A percentile compares a stretch with the other conserved stretches of the same genome.
Conservation (phyloP, 129 eudicot species). For the Flaveria sonorensis region DNA sequence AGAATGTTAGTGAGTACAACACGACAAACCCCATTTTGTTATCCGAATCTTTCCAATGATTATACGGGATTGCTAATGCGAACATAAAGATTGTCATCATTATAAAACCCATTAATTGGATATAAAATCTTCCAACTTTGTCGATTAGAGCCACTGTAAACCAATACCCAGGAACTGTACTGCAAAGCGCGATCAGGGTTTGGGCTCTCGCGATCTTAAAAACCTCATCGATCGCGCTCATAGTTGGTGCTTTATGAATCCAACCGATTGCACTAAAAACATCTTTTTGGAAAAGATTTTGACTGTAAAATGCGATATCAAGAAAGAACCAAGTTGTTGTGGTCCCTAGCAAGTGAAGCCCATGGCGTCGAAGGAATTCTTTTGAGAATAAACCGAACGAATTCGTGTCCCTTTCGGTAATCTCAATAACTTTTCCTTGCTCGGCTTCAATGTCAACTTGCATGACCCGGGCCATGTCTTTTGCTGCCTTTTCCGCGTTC, state of each 20-base stretch:
- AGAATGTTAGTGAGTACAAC: conserved; percentile 69
- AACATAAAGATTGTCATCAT: conserved; percentile 81
- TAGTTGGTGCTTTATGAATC: conserved; percentile 50
- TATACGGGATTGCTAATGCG: conserved; percentile 57
- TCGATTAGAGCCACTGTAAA: conserved; percentile 71
- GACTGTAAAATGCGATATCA: conserved; percentile 73
- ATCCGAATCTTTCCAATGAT: conserved; percentile 58
- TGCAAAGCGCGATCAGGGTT: conserved; percentile 69
- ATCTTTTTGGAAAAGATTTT: conserved; percentile 71
- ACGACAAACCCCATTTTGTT: conserved; percentile 63
- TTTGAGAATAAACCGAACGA: conserved; percentile 55
- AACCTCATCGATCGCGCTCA: conserved; percentile 69
- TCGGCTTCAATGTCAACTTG: conserved; percentile 58
- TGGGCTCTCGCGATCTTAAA: conserved; percentile 65
- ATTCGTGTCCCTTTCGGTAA: conserved; percentile 15
- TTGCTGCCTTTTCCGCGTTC: conserved; percentile 49
- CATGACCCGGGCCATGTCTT: conserved; percentile 64
- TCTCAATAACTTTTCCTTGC: conserved; percentile 25
- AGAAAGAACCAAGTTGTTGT: conserved; percentile 69
- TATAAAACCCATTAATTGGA: conserved; percentile 60
- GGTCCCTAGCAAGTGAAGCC: conserved; percentile 70
- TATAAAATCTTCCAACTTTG: conserved; percentile 51
- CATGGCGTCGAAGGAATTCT: conserved; percentile 56
- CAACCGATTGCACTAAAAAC: conserved; percentile 59
- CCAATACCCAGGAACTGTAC: conserved; percentile 84